A percentile compares a stretch with the other conserved stretches of the same genome.
Evolutionary conservation across 495 filamentous ascomycete genomes (phyloP).

Genomic region (Hypoxylon lienhwacheense): DNA sequence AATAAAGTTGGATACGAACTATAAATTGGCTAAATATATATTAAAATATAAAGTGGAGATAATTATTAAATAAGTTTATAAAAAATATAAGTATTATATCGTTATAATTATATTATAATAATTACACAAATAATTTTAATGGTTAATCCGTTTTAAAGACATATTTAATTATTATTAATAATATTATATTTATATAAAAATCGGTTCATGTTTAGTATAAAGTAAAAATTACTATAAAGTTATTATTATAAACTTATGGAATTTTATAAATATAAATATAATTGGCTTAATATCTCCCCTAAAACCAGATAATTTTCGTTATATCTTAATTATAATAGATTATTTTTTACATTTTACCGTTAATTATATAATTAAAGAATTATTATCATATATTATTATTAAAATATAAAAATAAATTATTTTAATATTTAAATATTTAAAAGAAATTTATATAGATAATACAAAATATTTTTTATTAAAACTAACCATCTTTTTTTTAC

Average conservation of each 20-base stretch:
- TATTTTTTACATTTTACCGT: background rate
- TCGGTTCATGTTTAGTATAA: background rate
- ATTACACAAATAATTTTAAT: background rate
- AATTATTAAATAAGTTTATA: background rate
- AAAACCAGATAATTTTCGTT: background rate
- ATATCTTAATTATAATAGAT: background rate
- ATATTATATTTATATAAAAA: background rate
- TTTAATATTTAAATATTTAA: background rate
- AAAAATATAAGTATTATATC: background rate
- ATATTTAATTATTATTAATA: background rate
- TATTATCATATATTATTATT: background rate
- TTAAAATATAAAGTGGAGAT: background rate
- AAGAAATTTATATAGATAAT: background rate
- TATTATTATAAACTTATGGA: background rate
- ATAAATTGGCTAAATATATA: background rate
- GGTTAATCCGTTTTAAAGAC: background rate
- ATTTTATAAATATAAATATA: background rate
- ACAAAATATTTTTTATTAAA: background rate
- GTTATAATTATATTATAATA: background rate
- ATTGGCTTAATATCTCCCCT: background rate
- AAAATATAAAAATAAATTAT: background rate
- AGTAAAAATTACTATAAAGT: background rate
- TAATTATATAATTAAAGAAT: background rate
- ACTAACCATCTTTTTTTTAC: background rate
- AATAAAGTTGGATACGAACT: background rate